Evolutionary conservation across 1,284 basidiomycete genomes (phyloP).

Genomic region (Leccinum solheimii): DNA sequence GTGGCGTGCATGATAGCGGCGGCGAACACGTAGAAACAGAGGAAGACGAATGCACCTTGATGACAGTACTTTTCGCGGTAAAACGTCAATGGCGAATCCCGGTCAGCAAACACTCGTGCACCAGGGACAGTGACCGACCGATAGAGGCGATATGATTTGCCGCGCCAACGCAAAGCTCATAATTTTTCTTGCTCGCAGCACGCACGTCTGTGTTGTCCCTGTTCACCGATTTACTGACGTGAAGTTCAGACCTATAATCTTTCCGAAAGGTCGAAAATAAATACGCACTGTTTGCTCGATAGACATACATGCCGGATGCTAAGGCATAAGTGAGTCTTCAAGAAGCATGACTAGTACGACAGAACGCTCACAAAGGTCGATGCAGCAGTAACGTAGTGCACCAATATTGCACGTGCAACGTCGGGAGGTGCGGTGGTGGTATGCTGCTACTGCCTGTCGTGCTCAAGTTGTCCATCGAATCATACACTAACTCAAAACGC

Average conservation of each 20-base stretch:
- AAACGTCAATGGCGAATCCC: conserved; percentile 43
- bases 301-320: conserved; percentile 31
- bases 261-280: not conserved
- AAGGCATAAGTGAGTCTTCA: not conserved
- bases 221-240: conserved; percentile 33
- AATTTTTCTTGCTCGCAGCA: conserved; percentile 60
- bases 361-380: conserved; percentile 70
- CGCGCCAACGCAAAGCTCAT: conserved; percentile 69
- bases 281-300: conserved; percentile 33
- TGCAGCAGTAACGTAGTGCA: conserved; percentile 77
- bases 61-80: conserved; percentile 68
- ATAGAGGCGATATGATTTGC: conserved; percentile 81
- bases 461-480: conserved; percentile 26
- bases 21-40: conserved; percentile 81
- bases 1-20: conserved; percentile 83
- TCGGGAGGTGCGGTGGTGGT: conserved; percentile 65
- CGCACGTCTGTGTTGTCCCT: conserved; percentile 52
- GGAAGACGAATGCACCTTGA: conserved; percentile 66
- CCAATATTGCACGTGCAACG: conserved; percentile 87
- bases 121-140: conserved; percentile 40
- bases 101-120: conserved; percentile 6
- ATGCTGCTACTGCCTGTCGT: conserved; percentile 35
- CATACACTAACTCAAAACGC: conserved; percentile 54
- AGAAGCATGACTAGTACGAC: not conserved
- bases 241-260: conserved; percentile 22